Base-by-base conservation (phyloP, 257 asterid species). In the Solanum bulbocastanum region DNA sequence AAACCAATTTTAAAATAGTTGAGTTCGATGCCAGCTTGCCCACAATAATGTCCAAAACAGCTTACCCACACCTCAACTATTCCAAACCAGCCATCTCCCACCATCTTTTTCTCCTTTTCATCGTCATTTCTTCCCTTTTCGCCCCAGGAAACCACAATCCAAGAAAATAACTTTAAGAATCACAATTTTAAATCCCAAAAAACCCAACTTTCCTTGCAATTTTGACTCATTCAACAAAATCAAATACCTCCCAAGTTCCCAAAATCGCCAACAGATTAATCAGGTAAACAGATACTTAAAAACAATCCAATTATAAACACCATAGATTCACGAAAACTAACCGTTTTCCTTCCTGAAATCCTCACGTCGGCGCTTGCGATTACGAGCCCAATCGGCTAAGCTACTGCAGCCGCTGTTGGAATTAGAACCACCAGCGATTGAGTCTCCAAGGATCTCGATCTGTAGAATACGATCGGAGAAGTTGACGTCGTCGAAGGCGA, bases 401-500 rank as follows among this genome's bases (percentile, higher is more conserved):
- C 88, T 73, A 14, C 52, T 33, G 32, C 84, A 72, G 15, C 84
- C 56, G 6, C 88, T 27, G 7, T 15, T 8, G 8, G 84, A 71
- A 35, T 72, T 65, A 69, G 23, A 46, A 37, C 11, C n/a, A 37
- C 44, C 69, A 42, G 35, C 89, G 22, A 42, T 13, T 40, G 81
- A 62, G 10, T 87, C 89, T 14, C 79, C 69, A 14, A 87, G 12
- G 86, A 79, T 87, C 89, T 87, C 82, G 56, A 62, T 87, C 82
- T 87, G 56, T 10, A 79, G 39, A 8, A 87, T 36, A 15, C 79
- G 78, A 46, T 87, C 86, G 14, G 78, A 87, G 46, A 87, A 87
- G 46, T 87, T 78, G 87, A 58, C 68, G 16, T 87, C 87, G 46
- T 87, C 68, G 35, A 81, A 87, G 52, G 86, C 89, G 35, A 87